Conservation (phyloP, 2,329 filamentous ascomycete genomes). For the Microcera coccophila region DNA sequence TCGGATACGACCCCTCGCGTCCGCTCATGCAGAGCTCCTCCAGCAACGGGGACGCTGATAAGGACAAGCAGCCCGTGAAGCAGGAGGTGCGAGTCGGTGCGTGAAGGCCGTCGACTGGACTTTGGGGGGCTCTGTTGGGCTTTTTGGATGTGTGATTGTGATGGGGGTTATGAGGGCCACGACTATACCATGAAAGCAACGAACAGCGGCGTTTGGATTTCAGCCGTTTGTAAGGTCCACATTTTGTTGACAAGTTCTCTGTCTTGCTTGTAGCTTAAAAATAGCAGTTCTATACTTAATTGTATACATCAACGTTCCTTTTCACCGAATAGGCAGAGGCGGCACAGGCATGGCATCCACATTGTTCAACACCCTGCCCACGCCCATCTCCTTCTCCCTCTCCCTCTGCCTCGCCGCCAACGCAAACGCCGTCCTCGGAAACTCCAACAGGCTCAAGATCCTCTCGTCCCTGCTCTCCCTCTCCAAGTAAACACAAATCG, state of each 20-base stretch:
- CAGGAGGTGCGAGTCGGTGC: conserved; percentile 24
- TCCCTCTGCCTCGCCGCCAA: neutral
- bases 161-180: conserved; percentile 4
- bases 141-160: conserved; percentile 1
- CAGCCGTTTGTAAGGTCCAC: conserved; percentile 3
- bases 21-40: conserved; percentile 35
- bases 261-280: too few species aligned
- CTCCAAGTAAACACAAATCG: conserved; percentile 43
- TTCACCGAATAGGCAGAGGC: neutral
- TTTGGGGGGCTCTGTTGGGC: too few species aligned
- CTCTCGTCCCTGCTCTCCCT: conserved; percentile 8
- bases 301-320: neutral
- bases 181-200: conserved; percentile 14
- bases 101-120: neutral
- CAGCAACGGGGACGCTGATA: conserved; percentile 5
- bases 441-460: conserved; percentile 14
- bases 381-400: too few species aligned
- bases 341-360: neutral
- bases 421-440: conserved; percentile 11
- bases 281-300: too few species aligned
- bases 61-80: conserved; percentile 7
- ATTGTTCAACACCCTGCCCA: neutral
- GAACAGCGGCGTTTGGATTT: conserved; percentile 13
- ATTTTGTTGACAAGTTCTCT: too few species aligned
- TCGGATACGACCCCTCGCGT: conserved; percentile 74